Base-by-base conservation (phyloP, 2,329 filamentous ascomycete species). In the Pseudogymnoascus sp. region DNA sequence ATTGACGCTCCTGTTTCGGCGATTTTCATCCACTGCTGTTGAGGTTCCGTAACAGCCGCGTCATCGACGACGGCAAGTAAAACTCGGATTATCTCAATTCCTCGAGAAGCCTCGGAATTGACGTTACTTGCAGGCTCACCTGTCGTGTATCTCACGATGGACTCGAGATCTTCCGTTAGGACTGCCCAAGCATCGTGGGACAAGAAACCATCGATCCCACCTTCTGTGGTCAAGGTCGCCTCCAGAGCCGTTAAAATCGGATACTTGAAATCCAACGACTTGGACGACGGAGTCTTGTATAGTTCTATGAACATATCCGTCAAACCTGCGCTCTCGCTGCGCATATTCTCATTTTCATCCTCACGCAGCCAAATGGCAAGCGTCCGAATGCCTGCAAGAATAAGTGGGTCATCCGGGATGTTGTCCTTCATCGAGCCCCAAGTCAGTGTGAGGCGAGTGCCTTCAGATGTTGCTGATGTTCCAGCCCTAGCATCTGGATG, bases 351-450 rank as follows among this genome's bases (percentile, higher is more conserved):
- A 42, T 84, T 85, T 42, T 89, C 86, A 64, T 90, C 86, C 66
- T 90, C 87, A 6, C 84, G 78, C n/a, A 89, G 75, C 87, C 87
- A 90, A 16, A 89, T 78, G 0, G 85, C 80, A 31, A 89, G 70
- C 0, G 82, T 76, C 51, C 84, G 76, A 21, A 88, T 73, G 0
- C 83, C 80, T 2, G 86, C 81, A 1, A 86, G 77, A 1, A 87
- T 77, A 6, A 89, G 76, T 1, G 83, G 80, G 68, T 90, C 87
- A 5, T 79, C 75, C 10, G 70, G 69, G 31, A 77, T 75, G 66
- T 79, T 75, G 8, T 78, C 77, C 63, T 79, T 78, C 64, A 70
- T 71, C 0, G 81, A 79, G 63, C 88, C 84, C 85, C 85, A 88
- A 0, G 81, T 77, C 12, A 87, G 74, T 0, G 81, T 81, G 29